Base-by-base conservation (phyloP, 176 grass and related monocot species). In the Oryza brachyantha region DNA sequence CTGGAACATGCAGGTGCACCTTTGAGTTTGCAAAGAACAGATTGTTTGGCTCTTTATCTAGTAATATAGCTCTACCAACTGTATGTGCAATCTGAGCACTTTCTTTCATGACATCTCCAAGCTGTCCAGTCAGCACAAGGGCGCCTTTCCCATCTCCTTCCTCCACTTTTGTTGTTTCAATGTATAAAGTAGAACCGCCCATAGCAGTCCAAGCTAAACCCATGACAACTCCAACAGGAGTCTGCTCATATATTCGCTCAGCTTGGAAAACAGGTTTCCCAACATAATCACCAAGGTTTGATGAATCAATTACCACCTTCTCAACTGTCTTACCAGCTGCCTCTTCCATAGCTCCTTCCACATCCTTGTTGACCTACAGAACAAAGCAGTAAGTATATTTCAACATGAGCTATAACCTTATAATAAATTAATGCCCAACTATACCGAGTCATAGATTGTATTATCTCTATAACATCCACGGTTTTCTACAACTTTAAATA, bases 91-190 rank as follows among this genome's bases (percentile, higher is more conserved):
- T 99, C 76, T 95, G 96, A 27, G 96, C 92, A 37, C 92, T 99
- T 84, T 99, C 92, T 81, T 99, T 99, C 96, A 93, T 95, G 38
- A 99, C 92, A 79, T 95, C 92, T 70, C 96, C 90, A 83, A 99
- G 96, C 84, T 99, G 96, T 37, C 96, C 96, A 0, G 96, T 99
- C 79, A 99, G 55, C 36, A 91, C 54, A 75, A 99, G 92, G 48
- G 88, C 88, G 43, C 96, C 90, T 86, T 95, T 99, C 50, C 85
- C 92, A 72, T 95, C 96, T 76, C 88, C 90, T 81, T 91, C 87
- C 69, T 95, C 96, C 16, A 99, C 83, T 71, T 91, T 73, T 34
- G 84, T 73, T 26, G 96, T 95, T 84, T 95, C 96, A 7, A 99
- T 89, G 58, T 93, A 95, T 31, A 95, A 48, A 41, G 92, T 95